phyloP scores from a whole-genome alignment of 345 rosid species.

The Rubroshorea leprosula region DNA sequence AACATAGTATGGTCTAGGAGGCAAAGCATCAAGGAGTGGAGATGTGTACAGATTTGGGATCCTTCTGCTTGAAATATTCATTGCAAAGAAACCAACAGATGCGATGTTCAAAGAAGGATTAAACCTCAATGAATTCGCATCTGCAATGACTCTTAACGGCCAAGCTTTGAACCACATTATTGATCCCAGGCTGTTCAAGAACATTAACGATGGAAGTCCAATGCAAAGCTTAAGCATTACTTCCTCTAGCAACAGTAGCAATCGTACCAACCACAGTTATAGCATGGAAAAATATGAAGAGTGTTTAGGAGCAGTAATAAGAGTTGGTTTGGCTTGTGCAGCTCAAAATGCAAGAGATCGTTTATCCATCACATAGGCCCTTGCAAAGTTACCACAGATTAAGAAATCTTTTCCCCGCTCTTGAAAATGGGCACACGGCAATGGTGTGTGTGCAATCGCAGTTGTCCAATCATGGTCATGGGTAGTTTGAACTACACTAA shows the following conservation, averaged over 20 bases:
- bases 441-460: too few relatives aligned
- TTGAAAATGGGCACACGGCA: too few relatives aligned
- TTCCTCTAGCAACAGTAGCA: not conserved
- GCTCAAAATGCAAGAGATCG: not conserved
- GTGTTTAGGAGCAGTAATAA: not conserved
- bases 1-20: slow-evolving; percentile 9
- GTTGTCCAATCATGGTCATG: too few relatives aligned
- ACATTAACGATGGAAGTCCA: not conserved
- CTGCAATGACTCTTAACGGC: not conserved
- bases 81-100: slow-evolving; percentile 14
- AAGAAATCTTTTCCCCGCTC: not conserved
- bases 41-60: slow-evolving; percentile 13
- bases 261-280: not conserved
- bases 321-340: not conserved
- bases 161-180: not conserved
- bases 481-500: too few relatives aligned
- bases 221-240: too few relatives aligned
- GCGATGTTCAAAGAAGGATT: slow-evolving; percentile 11
- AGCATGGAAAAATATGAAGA: not conserved
- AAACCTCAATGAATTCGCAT: slow-evolving; percentile 3
- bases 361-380: not conserved
- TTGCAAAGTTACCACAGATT: not conserved
- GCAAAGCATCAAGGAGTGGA: slow-evolving; percentile 14
- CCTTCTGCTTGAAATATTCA: slow-evolving; percentile 13
- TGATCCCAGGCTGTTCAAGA: slow-evolving; percentile 7